phyloP scores from a whole-genome alignment of 306 rosid species.

The Parietaria judaica region DNA sequence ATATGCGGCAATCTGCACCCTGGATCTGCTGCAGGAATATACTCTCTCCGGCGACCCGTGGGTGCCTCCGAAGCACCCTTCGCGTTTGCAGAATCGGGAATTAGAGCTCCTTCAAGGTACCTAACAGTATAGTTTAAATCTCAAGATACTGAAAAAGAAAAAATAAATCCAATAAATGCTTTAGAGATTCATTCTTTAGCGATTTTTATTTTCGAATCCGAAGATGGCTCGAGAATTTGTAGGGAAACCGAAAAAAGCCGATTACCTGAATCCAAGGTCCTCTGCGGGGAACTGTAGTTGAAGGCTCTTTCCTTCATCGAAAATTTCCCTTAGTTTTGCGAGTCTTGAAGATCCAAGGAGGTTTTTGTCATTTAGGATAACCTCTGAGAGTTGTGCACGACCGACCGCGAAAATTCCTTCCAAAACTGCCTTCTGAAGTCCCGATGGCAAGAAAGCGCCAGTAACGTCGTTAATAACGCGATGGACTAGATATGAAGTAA shows the following conservation, averaged over 20 bases:
- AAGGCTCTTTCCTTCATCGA: conserved; percentile 93
- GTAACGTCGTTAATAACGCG: conserved; percentile 40
- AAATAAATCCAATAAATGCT: too few relatives aligned
- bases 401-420: conserved; percentile 81
- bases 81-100: conserved; percentile 32
- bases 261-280: conserved; percentile 90
- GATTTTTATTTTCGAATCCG: too few relatives aligned
- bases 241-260: too few relatives aligned
- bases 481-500: conserved; percentile 58
- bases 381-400: conserved; percentile 68
- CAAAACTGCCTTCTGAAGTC: conserved; percentile 63
- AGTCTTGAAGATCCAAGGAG: conserved; percentile 76
- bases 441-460: conserved; percentile 67
- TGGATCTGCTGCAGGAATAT: conserved; percentile 65
- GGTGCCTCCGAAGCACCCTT: conserved; percentile 39
- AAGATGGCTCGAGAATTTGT: too few relatives aligned
- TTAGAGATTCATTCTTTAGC: too few relatives aligned
- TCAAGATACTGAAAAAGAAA: neutral
- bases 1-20: conserved; percentile 92
- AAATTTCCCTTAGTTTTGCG: conserved; percentile 61
- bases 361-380: conserved; percentile 61
- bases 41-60: conserved; percentile 74
- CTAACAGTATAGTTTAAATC: conserved; percentile 34
- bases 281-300: conserved; percentile 98
- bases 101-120: conserved; percentile 67